Evolutionary conservation across 169 alveolate genomes (phyloP).

Genomic region (Perkinsus marinus): DNA sequence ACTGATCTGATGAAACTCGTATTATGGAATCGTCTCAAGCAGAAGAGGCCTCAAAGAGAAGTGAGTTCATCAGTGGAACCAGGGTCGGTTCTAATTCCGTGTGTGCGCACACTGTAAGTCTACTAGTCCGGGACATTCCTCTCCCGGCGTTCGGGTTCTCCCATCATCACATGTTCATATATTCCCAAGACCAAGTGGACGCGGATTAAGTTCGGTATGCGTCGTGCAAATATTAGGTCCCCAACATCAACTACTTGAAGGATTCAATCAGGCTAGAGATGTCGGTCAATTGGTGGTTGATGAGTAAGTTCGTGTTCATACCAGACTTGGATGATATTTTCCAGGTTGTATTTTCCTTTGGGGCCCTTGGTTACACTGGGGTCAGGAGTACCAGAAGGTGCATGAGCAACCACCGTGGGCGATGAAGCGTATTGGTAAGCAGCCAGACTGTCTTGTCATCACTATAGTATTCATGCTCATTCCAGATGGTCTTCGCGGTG

Average conservation of each 20-base stretch:
- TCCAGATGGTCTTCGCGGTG: constrained; percentile 18
- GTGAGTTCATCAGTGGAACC: constrained; percentile 26
- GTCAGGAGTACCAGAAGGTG: not conserved
- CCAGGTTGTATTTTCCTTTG: not conserved
- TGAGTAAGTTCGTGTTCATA: not conserved
- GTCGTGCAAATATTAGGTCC: not conserved
- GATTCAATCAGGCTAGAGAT: not conserved
- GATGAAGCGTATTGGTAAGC: not conserved
- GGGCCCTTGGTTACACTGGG: not conserved
- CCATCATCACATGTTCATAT: no score
- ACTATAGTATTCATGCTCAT: no score
- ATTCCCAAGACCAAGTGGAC: no score
- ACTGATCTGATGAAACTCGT: constrained; percentile 54
- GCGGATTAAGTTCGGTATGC: no score
- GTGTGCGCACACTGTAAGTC: not conserved
- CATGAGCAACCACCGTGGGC: not conserved
- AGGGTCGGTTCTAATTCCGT: no score
- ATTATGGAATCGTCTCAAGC: constrained; percentile 64
- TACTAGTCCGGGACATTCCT: not conserved
- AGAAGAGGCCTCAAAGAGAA: constrained; percentile 56
- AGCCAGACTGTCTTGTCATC: no score
- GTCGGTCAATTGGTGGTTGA: not conserved
- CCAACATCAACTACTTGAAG: not conserved
- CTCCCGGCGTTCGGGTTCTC: no score
- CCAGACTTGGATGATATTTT: not conserved